Conservation (phyloP, 805 yeast species). For the Nematodospora valgi region DNA sequence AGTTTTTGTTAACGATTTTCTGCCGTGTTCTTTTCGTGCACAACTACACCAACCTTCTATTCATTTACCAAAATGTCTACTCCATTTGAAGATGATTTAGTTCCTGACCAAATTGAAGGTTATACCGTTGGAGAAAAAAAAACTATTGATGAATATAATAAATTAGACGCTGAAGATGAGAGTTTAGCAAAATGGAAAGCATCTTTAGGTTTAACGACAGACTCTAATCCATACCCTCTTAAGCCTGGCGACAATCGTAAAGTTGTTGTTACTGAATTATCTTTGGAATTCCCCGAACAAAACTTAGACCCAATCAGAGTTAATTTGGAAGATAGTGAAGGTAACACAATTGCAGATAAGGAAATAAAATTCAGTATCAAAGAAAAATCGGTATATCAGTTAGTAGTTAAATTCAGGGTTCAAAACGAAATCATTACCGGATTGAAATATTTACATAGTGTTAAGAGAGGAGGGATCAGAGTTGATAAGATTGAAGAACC, state of each 20-base stretch:
- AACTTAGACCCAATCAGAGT: conserved; percentile 57
- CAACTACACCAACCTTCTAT: too few relatives aligned
- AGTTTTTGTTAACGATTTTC: too few relatives aligned
- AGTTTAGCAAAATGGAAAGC: conserved; percentile 89
- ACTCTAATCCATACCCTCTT: conserved; percentile 53
- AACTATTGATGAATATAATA: conserved; percentile 77
- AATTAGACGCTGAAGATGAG: conserved; percentile 86
- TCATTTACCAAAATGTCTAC: too few relatives aligned
- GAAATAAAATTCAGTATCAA: conserved; percentile 71
- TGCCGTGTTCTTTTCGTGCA: too few relatives aligned
- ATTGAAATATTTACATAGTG: conserved; percentile 75
- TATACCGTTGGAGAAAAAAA: conserved; percentile 68
- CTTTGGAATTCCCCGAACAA: conserved; percentile 61
- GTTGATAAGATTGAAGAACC: conserved; percentile 86
- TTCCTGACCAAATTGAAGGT: conserved; percentile 61
- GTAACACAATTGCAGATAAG: conserved; percentile 53
- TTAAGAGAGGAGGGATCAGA: conserved; percentile 83
- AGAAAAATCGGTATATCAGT: conserved; percentile 71
- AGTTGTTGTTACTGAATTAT: conserved; percentile 78
- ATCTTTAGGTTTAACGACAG: conserved; percentile 70
- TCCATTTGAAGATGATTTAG: conserved; percentile 50
- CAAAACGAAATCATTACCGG: conserved; percentile 93
- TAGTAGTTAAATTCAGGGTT: conserved; percentile 73
- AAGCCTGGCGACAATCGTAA: conserved; percentile 69
- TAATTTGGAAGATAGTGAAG: conserved; percentile 57